Conservation (phyloP, 164 flowering plant species). For the Magnolia sinica region DNA sequence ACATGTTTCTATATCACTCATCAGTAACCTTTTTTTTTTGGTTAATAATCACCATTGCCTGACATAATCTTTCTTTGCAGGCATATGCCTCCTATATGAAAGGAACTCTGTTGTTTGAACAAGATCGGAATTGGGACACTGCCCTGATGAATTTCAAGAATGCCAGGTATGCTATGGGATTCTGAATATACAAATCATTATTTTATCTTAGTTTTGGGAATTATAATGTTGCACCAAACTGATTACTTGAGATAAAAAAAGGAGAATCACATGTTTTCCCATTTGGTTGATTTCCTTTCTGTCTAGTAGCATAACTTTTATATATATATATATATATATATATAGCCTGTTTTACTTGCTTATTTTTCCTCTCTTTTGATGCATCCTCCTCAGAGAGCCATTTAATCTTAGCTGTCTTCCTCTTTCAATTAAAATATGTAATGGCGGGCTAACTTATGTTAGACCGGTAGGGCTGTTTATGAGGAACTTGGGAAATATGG, state of each 20-base stretch:
- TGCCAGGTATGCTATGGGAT: constrained; percentile 58
- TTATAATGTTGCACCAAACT: not conserved
- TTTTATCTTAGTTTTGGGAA: not conserved
- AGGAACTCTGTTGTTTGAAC: constrained; percentile 84
- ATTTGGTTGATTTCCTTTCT: too few species aligned
- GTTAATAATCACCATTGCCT: not conserved
- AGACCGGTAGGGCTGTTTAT: constrained; percentile 70
- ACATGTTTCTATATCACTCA: not conserved
- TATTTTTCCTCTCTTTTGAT: not conserved
- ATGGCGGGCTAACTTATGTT: not conserved
- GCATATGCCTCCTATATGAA: constrained; percentile 96
- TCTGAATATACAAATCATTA: not conserved
- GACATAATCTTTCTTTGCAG: constrained; percentile 32
- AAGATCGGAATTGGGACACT: constrained; percentile 87
- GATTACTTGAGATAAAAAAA: not conserved
- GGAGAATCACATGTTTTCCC: too few species aligned
- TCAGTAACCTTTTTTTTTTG: not conserved
- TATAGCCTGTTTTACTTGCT: not conserved
- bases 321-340: too few species aligned
- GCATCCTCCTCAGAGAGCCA: not conserved
- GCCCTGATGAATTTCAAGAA: constrained; percentile 81
- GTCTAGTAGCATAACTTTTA: not conserved
- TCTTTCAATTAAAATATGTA: not conserved
- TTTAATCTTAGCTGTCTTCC: not conserved
- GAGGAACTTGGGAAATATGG: constrained; percentile 98